Evolutionary conservation across 139 green algal species (phyloP), one percentile per base, ranked within the genome.

Genomic region (Volvox reticuliferus): DNA sequence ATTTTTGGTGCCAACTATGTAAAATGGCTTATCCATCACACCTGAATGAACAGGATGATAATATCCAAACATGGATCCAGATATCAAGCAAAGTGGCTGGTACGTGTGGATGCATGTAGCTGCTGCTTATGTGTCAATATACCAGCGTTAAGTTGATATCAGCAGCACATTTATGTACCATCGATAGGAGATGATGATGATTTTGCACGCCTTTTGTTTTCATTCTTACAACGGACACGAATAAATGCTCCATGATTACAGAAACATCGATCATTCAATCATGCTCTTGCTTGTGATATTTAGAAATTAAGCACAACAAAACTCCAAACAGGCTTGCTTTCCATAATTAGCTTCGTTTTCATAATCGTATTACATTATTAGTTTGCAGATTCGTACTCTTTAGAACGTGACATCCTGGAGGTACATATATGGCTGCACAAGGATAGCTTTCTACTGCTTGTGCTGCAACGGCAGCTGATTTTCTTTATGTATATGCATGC

Each of bases 51-150:
- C 50, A 86, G 22, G 79, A 44, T 30, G 80, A 86, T 13, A 50
- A 73, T 28, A 44, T 86, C 26, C 80, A 86, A 44, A 73, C 28
- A 6, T 86, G 80, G 80, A 86, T 86, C n/a, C 24, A 44, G 12
- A 50, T 28, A 18, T 65, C 80, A n/a, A 86, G 80, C 80, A 44
- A 75, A 50, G 80, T 73, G 79, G 76, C 76, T n/a, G 76, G 76
- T 82, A 24, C 5, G 76, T 73, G 9, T 73, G 6, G 6, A 24
- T 73, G 65, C 21, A 28, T 73, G 9, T 28, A 24, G 21, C 65
- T 24, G 21, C 12, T 73, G 65, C 12, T 30, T 73, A 30, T 73
- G 24, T 19, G 21, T 73, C 62, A 17, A 73, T 73, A 30, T 9
- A 73, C 24, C 24, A 24, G 65, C 24, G 19, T 17, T n/a, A 73